These are phyloP conservation scores for Botrytis porri DNA, from an alignment of 2,329 filamentous ascomycete genomes.

Conservation along the genomic window DNA sequence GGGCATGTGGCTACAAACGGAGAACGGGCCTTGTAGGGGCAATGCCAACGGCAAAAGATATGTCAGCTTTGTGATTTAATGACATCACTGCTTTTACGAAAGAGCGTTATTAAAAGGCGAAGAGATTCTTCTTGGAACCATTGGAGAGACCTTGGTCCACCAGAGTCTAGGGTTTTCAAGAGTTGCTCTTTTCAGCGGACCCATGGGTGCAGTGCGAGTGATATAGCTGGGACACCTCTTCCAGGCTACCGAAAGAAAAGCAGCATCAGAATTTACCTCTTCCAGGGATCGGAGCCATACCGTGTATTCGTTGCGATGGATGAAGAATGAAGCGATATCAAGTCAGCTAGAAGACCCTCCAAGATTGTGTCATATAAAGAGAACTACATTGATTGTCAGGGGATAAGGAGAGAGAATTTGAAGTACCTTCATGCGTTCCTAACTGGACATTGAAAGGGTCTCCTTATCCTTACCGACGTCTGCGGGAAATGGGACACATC, in stretches of 20 bases:
- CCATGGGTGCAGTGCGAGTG: neutral
- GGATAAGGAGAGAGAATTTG: neutral
- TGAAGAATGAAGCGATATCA: too few relatives aligned
- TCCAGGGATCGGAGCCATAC: rapidly evolving
- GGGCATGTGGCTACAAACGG: too few relatives aligned
- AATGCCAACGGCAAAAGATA: neutral
- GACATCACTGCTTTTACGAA: rapidly evolving
- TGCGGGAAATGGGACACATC: neutral
- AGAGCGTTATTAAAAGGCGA: neutral
- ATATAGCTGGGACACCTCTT: neutral
- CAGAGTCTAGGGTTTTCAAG: neutral
- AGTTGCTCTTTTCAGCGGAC: neutral
- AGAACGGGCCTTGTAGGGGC: rapidly evolving
- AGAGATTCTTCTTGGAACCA: neutral
- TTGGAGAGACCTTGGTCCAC: neutral
- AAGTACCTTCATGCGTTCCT: neutral
- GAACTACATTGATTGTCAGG: too few relatives aligned
- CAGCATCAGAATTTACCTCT: rapidly evolving
- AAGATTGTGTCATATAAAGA: neutral
- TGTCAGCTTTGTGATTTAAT: neutral
- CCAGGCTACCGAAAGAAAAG: too few relatives aligned
- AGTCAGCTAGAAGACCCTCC: neutral
- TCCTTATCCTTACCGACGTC: neutral
- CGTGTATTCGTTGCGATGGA: neutral
- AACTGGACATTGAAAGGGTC: neutral